Conservation (phyloP, 140 eudicot species). For the Erigeron philadelphicus region DNA sequence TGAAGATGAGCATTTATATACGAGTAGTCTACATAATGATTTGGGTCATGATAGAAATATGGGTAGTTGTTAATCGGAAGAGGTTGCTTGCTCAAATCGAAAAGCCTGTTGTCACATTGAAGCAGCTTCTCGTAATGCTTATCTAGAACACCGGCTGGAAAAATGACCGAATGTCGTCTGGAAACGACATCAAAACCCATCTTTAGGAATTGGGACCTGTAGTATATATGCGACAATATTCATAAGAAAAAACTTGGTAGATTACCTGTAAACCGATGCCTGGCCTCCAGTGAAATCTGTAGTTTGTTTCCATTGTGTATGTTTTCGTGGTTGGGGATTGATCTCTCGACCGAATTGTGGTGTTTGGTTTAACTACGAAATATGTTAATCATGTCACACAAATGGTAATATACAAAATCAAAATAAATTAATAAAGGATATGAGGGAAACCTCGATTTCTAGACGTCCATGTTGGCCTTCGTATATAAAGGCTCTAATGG, state of each 20-base stretch:
- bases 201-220: background rate
- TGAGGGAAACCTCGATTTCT: constrained; percentile 48
- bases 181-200: background rate
- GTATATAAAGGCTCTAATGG: constrained; percentile 34
- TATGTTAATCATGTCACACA: background rate
- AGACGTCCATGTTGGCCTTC: constrained; percentile 36
- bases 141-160: constrained; percentile 53
- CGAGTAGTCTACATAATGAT: constrained; percentile 13
- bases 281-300: constrained; percentile 67
- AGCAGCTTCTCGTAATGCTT: constrained; percentile 58
- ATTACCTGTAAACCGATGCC: constrained; percentile 53
- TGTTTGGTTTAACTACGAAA: constrained; percentile 44
- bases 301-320: constrained; percentile 59
- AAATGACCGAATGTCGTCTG: constrained; percentile 45
- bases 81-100: constrained; percentile 35
- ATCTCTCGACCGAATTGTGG: constrained; percentile 56
- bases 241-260: background rate
- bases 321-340: constrained; percentile 83
- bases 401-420: background rate
- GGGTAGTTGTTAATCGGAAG: constrained; percentile 41
- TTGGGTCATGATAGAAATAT: constrained; percentile 27
- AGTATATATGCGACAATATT: background rate
- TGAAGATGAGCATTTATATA: constrained; percentile 11
- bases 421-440: background rate
- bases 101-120: constrained; percentile 45